Conservation (phyloP, 257 asterid genomes). For the Nemophila menziesii region DNA sequence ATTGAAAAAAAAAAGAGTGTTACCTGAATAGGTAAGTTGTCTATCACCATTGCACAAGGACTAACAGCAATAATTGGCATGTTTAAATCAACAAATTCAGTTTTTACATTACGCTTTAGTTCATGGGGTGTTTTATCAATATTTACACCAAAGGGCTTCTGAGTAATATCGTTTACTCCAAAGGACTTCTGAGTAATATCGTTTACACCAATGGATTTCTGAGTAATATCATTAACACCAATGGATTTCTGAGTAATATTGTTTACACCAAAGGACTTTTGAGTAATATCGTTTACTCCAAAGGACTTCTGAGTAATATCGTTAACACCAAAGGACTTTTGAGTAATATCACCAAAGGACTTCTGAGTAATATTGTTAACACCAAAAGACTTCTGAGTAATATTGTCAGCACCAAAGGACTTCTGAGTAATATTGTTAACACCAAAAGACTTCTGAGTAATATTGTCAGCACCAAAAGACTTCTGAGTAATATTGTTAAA, state of each 20-base stretch:
- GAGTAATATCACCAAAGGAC: too few species aligned
- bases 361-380: not conserved
- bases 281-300: not conserved
- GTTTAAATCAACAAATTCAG: constrained; percentile 12
- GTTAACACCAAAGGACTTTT: too few species aligned
- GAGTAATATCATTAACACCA: not conserved
- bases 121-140: not conserved
- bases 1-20: constrained; percentile 5
- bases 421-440: too few species aligned
- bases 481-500: constrained; percentile 1
- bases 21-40: constrained; percentile 17
- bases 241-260: not conserved
- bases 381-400: not conserved
- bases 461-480: not conserved
- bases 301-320: constrained; percentile 1
- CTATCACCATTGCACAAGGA: constrained; percentile 11
- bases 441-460: too few species aligned
- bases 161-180: not conserved
- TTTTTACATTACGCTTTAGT: too few species aligned
- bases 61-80: constrained; percentile 1
- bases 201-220: too few species aligned
- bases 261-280: too few species aligned
- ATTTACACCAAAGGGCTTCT: too few species aligned
- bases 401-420: constrained; percentile 1
- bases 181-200: constrained; percentile 1